These are phyloP conservation scores for Sporothrix curviconia DNA, from an alignment of 2,329 filamentous ascomycete species.

Conservation along the genomic window DNA sequence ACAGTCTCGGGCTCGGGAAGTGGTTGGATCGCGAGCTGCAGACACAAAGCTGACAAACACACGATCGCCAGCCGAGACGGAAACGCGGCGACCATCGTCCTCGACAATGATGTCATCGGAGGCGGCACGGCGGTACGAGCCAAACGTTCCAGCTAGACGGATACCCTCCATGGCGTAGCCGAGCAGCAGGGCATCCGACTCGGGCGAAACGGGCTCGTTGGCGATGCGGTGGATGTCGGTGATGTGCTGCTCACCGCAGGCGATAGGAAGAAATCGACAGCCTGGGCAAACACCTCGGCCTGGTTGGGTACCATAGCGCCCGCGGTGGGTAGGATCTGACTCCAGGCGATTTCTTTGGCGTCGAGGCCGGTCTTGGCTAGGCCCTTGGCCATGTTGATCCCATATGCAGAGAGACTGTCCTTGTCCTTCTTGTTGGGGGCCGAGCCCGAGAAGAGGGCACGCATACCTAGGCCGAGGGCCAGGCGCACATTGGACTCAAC, in stretches of 20 bases:
- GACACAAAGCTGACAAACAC: slow-evolving; percentile 57
- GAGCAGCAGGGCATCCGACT: slow-evolving; percentile 57
- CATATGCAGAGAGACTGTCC: slow-evolving; percentile 25
- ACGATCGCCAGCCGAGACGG: slow-evolving; percentile 49
- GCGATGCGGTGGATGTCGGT: slow-evolving; percentile 56
- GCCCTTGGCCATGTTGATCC: slow-evolving; percentile 57
- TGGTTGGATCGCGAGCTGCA: slow-evolving; percentile 48
- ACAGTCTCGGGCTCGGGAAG: slow-evolving; percentile 57
- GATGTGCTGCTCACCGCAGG: slow-evolving; percentile 49
- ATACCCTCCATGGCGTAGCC: slow-evolving; percentile 68
- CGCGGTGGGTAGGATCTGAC: slow-evolving; percentile 61
- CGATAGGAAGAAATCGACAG: slow-evolving; percentile 66
- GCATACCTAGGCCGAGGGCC: slow-evolving; percentile 35
- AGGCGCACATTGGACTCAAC: slow-evolving; percentile 61
- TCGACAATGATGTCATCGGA: slow-evolving; percentile 39
- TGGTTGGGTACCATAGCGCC: slow-evolving; percentile 64
- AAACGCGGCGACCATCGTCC: slow-evolving; percentile 45
- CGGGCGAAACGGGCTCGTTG: slow-evolving; percentile 44
- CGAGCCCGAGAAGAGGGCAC: slow-evolving; percentile 47
- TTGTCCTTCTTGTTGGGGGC: slow-evolving; percentile 29
- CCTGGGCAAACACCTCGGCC: slow-evolving; percentile 64
- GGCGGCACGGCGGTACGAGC: slow-evolving; percentile 52
- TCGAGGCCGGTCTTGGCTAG: slow-evolving; percentile 58
- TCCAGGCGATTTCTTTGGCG: slow-evolving; percentile 62
- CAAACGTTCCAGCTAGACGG: slow-evolving; percentile 58